Conservation (phyloP, 306 rosid species). For the Cicer arietinum region DNA sequence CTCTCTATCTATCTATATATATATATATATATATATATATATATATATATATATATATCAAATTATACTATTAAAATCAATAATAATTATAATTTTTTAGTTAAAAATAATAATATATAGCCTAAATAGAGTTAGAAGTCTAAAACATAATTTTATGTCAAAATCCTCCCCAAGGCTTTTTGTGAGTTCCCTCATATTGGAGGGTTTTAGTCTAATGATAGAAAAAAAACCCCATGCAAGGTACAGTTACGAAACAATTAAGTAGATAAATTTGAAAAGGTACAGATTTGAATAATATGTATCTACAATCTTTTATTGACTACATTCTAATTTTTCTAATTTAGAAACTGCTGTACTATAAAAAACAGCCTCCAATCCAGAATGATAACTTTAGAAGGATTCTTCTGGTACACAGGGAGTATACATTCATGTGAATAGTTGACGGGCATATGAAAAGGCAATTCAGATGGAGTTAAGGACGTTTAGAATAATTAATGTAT, state of each 20-base stretch:
- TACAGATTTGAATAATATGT: not conserved
- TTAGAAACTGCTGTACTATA: not conserved
- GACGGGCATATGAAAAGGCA: constrained; percentile 24
- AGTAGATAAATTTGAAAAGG: not conserved
- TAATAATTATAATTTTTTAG: no score
- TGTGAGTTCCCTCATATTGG: no score
- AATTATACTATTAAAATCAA: no score
- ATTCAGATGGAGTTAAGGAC: constrained; percentile 1
- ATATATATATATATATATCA: no score
- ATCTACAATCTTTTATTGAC: not conserved
- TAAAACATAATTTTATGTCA: no score
- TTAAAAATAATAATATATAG: no score
- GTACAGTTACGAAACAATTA: not conserved
- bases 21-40: not conserved
- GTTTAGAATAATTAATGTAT: no score
- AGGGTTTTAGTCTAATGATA: no score
- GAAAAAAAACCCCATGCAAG: no score
- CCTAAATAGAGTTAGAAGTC: no score
- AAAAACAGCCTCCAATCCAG: not conserved
- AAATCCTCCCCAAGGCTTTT: no score
- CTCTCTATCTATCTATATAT: not conserved
- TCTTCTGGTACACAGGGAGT: constrained; percentile 12
- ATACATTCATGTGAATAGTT: not conserved
- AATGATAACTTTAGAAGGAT: constrained; percentile 26
- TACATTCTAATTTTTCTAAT: constrained; percentile 6